phyloP scores from a whole-genome alignment of 2,329 filamentous ascomycete species.

The Apiospora sp. region DNA sequence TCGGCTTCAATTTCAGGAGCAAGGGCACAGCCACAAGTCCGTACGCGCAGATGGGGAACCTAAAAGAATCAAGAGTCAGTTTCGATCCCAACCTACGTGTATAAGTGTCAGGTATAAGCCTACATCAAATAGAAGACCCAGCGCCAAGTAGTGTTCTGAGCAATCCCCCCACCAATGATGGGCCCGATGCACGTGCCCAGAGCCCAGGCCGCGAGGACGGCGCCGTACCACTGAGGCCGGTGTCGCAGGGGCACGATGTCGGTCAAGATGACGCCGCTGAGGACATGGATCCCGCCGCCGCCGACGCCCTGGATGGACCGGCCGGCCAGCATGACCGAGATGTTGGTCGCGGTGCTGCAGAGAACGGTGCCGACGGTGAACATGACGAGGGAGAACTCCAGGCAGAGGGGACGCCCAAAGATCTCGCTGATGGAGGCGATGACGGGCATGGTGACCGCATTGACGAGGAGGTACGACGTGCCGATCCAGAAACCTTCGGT shows the following conservation, averaged over 20 bases:
- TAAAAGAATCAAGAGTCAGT: constrained; percentile 36
- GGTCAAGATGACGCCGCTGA: constrained; percentile 50
- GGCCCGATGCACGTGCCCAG: constrained; percentile 51
- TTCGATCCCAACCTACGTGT: neutral
- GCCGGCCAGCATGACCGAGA: constrained; percentile 46
- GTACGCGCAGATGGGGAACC: constrained; percentile 52
- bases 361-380: constrained; percentile 54
- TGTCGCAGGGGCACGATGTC: constrained; percentile 52
- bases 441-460: constrained; percentile 40
- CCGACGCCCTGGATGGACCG: constrained; percentile 51
- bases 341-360: constrained; percentile 45
- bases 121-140: constrained; percentile 51
- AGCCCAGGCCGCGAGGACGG: constrained; percentile 48
- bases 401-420: constrained; percentile 44
- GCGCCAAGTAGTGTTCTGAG: constrained; percentile 48
- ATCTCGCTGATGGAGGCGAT: constrained; percentile 45
- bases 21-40: constrained; percentile 49
- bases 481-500: constrained; percentile 41
- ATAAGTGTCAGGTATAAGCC: too few relatives aligned
- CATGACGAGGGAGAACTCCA: constrained; percentile 45
- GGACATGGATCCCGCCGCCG: constrained; percentile 51
- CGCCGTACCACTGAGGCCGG: constrained; percentile 50
- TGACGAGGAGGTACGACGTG: constrained; percentile 42
- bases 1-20: constrained; percentile 50
- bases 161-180: constrained; percentile 48